Conservation (phyloP, 208 protist species). For the Crithidia thermophila region DNA sequence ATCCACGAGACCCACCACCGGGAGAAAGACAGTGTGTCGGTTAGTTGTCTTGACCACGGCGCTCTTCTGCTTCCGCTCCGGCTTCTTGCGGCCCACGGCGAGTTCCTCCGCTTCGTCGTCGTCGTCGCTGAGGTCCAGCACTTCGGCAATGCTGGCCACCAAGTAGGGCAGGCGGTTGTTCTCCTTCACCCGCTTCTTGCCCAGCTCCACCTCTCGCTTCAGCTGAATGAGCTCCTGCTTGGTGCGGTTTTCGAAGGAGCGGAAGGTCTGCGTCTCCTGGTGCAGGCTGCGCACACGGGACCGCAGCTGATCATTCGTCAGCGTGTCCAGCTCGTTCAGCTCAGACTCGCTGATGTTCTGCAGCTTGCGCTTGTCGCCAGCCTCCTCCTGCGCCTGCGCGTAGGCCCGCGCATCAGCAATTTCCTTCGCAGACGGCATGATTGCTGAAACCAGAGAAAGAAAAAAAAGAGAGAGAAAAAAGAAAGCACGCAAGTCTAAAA, state of each 20-base stretch:
- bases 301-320: conserved; percentile 79
- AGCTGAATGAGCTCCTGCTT: conserved; percentile 54
- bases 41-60: conserved; percentile 99
- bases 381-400: conserved; percentile 31
- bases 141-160: conserved; percentile 84
- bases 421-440: conserved; percentile 36
- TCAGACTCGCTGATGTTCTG: conserved; percentile 62
- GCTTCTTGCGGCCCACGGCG: conserved; percentile 65
- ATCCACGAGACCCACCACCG: conserved; percentile 99
- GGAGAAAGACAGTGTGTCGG: conserved; percentile 99
- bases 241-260: conserved; percentile 56
- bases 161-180: conserved; percentile 91
- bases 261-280: conserved; percentile 75
- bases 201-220: conserved; percentile 66
- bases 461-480: conserved; percentile 1
- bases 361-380: conserved; percentile 15
- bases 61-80: conserved; percentile 92
- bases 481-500: background rate
- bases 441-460: conserved; percentile 4
- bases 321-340: conserved; percentile 66
- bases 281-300: conserved; percentile 51
- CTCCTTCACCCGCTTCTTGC: conserved; percentile 74
- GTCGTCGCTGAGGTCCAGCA: conserved; percentile 83
- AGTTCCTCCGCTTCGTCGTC: conserved; percentile 79
- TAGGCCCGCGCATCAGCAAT: conserved; percentile 31